Conservation (phyloP, 768 basidiomycete species). For the Lentinus tigrinus region DNA sequence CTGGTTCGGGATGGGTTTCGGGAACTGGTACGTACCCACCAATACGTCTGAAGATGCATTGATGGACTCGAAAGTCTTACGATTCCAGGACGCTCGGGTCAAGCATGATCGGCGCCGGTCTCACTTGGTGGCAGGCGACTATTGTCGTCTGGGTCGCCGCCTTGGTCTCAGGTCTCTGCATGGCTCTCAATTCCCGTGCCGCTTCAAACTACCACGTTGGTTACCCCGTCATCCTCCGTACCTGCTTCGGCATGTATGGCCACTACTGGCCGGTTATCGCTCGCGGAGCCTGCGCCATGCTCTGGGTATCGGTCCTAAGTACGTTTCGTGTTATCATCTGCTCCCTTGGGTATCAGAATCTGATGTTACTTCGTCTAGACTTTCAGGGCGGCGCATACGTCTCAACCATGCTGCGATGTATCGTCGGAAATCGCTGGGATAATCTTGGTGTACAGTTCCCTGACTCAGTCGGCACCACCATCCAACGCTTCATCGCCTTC, state of each 20-base stretch:
- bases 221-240: conserved; percentile 20
- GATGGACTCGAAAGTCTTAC: not conserved
- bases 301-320: conserved; percentile 21
- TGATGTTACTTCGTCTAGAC: not conserved
- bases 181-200: conserved; percentile 20
- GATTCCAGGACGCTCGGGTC: conserved; percentile 17
- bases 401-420: conserved; percentile 19
- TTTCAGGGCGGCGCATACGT: conserved; percentile 18
- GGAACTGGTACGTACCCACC: conserved; percentile 16
- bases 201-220: conserved; percentile 21
- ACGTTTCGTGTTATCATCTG: not conserved
- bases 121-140: conserved; percentile 21
- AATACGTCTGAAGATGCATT: not conserved
- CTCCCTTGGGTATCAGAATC: too few species aligned
- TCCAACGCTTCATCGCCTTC: conserved; percentile 20
- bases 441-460: conserved; percentile 12
- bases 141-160: conserved; percentile 21
- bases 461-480: conserved; percentile 14
- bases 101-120: conserved; percentile 16
- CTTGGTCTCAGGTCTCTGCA: conserved; percentile 14
- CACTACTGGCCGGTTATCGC: conserved; percentile 21
- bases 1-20: conserved; percentile 24
- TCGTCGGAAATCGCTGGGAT: conserved; percentile 17
- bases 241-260: conserved; percentile 21
- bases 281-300: conserved; percentile 16